A percentile compares a stretch with the other conserved stretches of the same genome.
Conservation (phyloP, 1,284 basidiomycete species). For the Austroboletus niveus region DNA sequence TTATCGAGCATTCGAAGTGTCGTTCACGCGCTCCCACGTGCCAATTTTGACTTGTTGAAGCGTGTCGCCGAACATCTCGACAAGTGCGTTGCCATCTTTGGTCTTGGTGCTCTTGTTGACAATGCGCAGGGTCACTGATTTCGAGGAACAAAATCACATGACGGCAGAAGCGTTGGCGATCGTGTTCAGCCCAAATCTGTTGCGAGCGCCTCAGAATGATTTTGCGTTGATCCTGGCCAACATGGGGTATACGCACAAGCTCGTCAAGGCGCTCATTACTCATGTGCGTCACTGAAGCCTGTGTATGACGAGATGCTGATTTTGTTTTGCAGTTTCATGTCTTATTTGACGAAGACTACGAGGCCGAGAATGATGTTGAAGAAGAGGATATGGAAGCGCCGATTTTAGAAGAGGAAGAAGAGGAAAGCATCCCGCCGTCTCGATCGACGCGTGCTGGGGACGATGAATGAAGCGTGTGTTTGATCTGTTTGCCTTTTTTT, state of each 20-base stretch:
- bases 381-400: conserved; percentile 47
- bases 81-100: conserved; percentile 43
- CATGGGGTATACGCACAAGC: conserved; percentile 71
- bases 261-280: conserved; percentile 75
- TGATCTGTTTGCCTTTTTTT: conserved; percentile 6
- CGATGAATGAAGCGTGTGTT: conserved; percentile 20
- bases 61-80: conserved; percentile 82
- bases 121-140: conserved; percentile 68
- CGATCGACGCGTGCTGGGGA: conserved; percentile 20
- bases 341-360: conserved; percentile 49
- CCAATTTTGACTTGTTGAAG: conserved; percentile 72
- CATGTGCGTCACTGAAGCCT: conserved; percentile 52
- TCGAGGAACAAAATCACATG: conserved; percentile 85
- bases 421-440: conserved; percentile 34
- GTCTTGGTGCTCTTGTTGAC: too few species aligned
- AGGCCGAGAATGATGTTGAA: conserved; percentile 44
- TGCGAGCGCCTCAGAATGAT: conserved; percentile 69
- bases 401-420: conserved; percentile 50
- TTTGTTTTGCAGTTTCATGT: conserved; percentile 40
- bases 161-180: conserved; percentile 79
- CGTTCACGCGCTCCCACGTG: conserved; percentile 63
- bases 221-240: conserved; percentile 73
- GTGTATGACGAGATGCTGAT: background rate
- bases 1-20: conserved; percentile 62
- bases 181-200: conserved; percentile 77